phyloP scores from a whole-genome alignment of 2,329 filamentous ascomycete genomes.

The Sporothrix phasma region DNA sequence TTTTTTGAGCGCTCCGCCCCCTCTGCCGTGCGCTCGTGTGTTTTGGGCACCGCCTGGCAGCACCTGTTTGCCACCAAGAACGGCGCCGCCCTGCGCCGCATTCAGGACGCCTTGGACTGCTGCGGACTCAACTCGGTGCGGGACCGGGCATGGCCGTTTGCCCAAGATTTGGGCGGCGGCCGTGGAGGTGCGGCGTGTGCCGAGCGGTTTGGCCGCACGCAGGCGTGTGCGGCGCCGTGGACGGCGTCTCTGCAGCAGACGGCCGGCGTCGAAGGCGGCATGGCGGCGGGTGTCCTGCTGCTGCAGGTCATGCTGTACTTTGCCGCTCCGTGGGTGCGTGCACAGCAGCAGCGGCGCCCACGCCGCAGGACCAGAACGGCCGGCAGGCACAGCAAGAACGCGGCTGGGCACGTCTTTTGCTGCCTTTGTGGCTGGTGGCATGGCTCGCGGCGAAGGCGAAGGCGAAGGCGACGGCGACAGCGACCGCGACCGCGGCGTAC shows the following conservation, averaged over 20 bases:
- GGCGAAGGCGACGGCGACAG: neutral
- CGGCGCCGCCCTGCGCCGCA: slow-evolving; percentile 38
- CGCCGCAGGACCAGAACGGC: neutral
- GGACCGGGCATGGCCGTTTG: slow-evolving; percentile 57
- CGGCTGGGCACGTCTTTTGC: neutral
- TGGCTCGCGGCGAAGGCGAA: too few relatives aligned
- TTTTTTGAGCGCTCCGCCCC: slow-evolving; percentile 29
- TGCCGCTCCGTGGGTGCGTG: neutral
- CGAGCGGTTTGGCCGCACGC: slow-evolving; percentile 34
- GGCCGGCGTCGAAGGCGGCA: slow-evolving; percentile 44
- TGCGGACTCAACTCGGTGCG: slow-evolving; percentile 50
- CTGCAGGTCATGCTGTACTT: slow-evolving; percentile 39
- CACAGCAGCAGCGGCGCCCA: neutral
- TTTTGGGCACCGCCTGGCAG: slow-evolving; percentile 47
- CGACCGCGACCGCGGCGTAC: neutral
- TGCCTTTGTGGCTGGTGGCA: neutral
- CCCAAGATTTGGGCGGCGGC: slow-evolving; percentile 16
- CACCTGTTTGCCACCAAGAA: slow-evolving; percentile 43
- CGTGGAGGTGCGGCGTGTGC: slow-evolving; percentile 30
- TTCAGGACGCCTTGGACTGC: slow-evolving; percentile 58
- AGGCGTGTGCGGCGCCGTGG: slow-evolving; percentile 47
- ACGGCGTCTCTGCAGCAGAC: slow-evolving; percentile 41
- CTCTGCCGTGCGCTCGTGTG: slow-evolving; percentile 35
- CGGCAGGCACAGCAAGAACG: neutral
- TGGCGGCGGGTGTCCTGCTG: slow-evolving; percentile 42